phyloP scores from a whole-genome alignment of 1,139 yeast species.

The Entelexis sorbosivorans region DNA sequence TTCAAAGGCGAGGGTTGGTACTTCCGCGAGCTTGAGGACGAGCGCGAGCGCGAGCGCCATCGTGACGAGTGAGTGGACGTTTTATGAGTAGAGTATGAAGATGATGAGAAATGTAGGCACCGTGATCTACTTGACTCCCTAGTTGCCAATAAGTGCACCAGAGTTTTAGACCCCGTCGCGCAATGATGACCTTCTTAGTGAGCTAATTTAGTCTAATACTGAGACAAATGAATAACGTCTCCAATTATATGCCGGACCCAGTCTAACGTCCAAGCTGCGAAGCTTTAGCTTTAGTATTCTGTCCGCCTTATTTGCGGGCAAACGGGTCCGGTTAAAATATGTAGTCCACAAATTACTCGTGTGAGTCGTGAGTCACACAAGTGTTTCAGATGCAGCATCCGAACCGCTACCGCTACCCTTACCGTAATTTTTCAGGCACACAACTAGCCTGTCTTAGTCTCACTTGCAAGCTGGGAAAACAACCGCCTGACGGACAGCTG shows the following conservation, averaged over 20 bases:
- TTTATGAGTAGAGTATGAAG: not conserved
- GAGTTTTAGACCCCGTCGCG: no score
- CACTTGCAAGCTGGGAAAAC: not conserved
- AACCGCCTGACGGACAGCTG: not conserved
- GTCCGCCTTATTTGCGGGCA: no score
- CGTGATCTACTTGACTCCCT: no score
- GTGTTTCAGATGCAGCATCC: not conserved
- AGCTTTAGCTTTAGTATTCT: no score
- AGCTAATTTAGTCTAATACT: no score
- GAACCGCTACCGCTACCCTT: not conserved
- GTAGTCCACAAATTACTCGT: no score
- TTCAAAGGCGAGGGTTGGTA: slow-evolving; percentile 3
- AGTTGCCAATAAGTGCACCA: no score
- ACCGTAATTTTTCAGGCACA: slow-evolving; percentile 1
- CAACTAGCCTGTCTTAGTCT: not conserved
- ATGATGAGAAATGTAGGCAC: not conserved
- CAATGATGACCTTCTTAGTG: no score
- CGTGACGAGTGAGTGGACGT: not conserved
- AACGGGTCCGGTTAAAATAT: no score
- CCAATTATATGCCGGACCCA: no score
- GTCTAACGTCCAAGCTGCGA: no score
- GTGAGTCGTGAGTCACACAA: not conserved
- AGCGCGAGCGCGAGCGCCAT: not conserved
- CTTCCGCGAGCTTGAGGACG: not conserved
- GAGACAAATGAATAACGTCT: no score